Base-by-base conservation (phyloP, 1,139 yeast genomes). In the Candida neerlandica region DNA sequence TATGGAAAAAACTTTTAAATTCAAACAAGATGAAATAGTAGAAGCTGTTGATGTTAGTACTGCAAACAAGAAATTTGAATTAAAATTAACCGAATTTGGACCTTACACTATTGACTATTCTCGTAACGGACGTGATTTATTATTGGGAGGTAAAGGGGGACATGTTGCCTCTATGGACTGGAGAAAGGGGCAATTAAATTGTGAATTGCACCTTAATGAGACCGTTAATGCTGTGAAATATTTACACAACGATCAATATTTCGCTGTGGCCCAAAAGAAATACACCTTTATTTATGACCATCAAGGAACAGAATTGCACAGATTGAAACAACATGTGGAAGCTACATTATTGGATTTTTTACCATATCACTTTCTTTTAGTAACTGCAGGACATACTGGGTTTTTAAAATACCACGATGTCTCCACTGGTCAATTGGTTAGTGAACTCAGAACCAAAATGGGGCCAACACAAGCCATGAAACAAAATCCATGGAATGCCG, bases 131-230 rank as follows among this genome's bases (percentile, higher is more conserved):
- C 83, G 96, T 55, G 86, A 86, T 56, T 68, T 95, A 48, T 76
- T 95, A 45, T 73, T 95, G 32, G 96, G 94, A 11, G 99, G 99
- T 15, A 75, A 77, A 44, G 91, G 90, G 64, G 99, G 99, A 2
- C 99, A 95, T 73, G 84, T 95, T 48, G 98, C 99, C 0, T 82
- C 96, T 4, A 86, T 95, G 74, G 97, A 95, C 69, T 95, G 99
- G 98, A 83, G 96, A 64, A 83, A 85, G 43, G 98, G 99, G 11
- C 75, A 73, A 42, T 71, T 94, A 43, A 86, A 83, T 51, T 84
- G 96, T 47, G 99, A 95, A 66, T 68, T 95, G 48, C 84, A 89
- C 62, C 74, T 95, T 26, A 86, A 87, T 59, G 99, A 95, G 68
- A 90, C 98, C 0, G 89, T 91, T 9, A 81, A 89, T 62, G 96